Conservation (phyloP, 2,329 filamentous ascomycete genomes). For the Diaporthe destruens region DNA sequence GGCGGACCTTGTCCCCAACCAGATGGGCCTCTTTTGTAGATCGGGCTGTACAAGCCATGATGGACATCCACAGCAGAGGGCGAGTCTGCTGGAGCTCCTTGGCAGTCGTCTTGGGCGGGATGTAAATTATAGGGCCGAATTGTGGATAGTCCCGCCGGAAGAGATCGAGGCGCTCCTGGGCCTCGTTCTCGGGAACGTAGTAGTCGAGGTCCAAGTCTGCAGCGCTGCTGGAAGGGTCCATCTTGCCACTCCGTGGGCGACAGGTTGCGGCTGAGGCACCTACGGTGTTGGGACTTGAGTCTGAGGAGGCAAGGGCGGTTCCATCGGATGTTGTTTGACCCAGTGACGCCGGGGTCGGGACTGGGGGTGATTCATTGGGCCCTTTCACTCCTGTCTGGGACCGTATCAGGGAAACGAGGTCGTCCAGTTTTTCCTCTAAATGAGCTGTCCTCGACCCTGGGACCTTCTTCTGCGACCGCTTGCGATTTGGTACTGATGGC, state of each 20-base stretch:
- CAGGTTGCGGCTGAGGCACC: background rate
- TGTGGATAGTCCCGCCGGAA: conserved; percentile 57
- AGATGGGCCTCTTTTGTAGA: conserved; percentile 55
- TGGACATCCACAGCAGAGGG: conserved; percentile 64
- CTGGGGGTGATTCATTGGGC: background rate
- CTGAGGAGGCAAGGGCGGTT: conserved; percentile 29
- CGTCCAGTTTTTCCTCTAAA: conserved; percentile 63
- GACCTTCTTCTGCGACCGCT: conserved; percentile 52
- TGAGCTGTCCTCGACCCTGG: conserved; percentile 56
- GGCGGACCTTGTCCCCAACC: conserved; percentile 57
- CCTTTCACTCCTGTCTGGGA: conserved; percentile 42
- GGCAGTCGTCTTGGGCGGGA: conserved; percentile 54
- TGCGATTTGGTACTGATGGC: conserved; percentile 57
- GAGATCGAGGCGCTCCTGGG: conserved; percentile 54
- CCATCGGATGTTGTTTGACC: background rate
- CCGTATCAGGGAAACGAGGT: conserved; percentile 59
- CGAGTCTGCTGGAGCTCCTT: conserved; percentile 53
- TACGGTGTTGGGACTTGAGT: conserved; percentile 35
- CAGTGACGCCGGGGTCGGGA: conserved; percentile 2
- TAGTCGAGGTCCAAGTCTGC: conserved; percentile 13
- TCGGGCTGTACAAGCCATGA: conserved; percentile 61
- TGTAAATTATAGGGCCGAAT: conserved; percentile 59
- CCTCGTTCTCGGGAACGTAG: conserved; percentile 47
- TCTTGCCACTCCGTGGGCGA: background rate
- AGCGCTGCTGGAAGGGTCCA: background rate